A percentile compares a stretch with the other conserved stretches of the same genome.
Conservation (phyloP, 768 basidiomycete species). For the Russula vinacea region DNA sequence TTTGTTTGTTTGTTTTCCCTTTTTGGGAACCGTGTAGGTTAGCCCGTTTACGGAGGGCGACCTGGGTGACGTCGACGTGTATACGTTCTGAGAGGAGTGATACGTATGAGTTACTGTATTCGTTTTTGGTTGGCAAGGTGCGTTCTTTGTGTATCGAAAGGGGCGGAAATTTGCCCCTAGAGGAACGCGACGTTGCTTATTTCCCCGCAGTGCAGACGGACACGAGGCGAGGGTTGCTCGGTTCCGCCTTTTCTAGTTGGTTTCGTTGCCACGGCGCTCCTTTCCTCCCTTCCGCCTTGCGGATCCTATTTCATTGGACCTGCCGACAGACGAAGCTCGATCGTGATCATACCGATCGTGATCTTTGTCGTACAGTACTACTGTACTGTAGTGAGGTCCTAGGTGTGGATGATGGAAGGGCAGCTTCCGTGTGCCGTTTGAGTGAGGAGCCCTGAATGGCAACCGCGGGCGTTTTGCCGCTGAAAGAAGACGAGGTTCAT, state of each 20-base stretch:
- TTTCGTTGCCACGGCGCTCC: background rate
- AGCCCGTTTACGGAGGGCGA: constrained; percentile 37
- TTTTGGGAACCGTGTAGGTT: constrained; percentile 20
- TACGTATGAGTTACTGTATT: too few relatives aligned
- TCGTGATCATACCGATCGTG: constrained; percentile 14
- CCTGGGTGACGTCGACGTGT: constrained; percentile 41
- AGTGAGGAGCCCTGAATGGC: background rate
- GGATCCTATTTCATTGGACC: background rate
- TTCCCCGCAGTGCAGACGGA: constrained; percentile 12
- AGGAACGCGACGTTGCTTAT: background rate
- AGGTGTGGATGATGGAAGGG: background rate
- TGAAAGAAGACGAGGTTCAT: too few relatives aligned
- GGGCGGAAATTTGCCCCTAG: background rate
- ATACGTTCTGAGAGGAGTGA: constrained; percentile 37
- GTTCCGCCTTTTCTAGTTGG: background rate
- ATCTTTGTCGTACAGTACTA: background rate
- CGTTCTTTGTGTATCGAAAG: background rate
- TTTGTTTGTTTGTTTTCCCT: too few relatives aligned
- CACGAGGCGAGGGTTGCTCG: constrained; percentile 6
- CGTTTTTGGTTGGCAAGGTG: background rate
- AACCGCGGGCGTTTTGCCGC: too few relatives aligned
- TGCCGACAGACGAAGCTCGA: background rate
- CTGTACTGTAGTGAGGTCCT: background rate
- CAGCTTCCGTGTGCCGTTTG: background rate
- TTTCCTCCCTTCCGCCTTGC: background rate